These are phyloP conservation scores for Xerocomellus intermedius DNA, from an alignment of 768 basidiomycete genomes.

Conservation along the genomic window DNA sequence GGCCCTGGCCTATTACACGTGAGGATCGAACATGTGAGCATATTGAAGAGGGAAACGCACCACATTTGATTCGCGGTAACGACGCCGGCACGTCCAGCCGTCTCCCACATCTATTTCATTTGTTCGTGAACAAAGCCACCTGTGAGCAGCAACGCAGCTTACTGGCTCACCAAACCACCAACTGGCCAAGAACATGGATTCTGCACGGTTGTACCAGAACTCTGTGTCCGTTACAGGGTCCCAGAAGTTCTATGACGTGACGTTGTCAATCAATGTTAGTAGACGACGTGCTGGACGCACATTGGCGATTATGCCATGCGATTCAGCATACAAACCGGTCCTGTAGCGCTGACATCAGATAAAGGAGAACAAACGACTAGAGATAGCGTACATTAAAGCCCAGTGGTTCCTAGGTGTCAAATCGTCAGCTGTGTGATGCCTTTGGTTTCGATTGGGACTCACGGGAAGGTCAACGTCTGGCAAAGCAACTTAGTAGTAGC, in stretches of 20 bases:
- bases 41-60: conserved; percentile 40
- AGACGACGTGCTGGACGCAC: conserved; percentile 38
- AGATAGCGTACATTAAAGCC: conserved; percentile 64
- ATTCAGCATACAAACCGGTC: conserved; percentile 88
- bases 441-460: conserved; percentile 32
- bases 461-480: conserved; percentile 90
- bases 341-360: conserved; percentile 36
- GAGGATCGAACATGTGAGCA: neutral
- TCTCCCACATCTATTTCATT: conserved; percentile 80
- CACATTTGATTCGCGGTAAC: conserved; percentile 91
- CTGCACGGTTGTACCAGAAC: conserved; percentile 69
- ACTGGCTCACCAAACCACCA: conserved; percentile 96
- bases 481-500: conserved; percentile 4
- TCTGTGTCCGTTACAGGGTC: conserved; percentile 62
- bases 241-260: conserved; percentile 69
- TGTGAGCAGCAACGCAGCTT: conserved; percentile 23
- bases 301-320: conserved; percentile 89
- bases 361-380: neutral
- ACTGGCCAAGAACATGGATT: conserved; percentile 58
- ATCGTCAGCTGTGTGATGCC: conserved; percentile 1
- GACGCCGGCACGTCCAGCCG: conserved; percentile 68
- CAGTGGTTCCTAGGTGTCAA: conserved; percentile 74
- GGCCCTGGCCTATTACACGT: conserved; percentile 70
- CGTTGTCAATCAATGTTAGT: neutral
- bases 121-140: neutral